phyloP scores from a whole-genome alignment of 1,284 basidiomycete species.

The Rhodotorula sp. region DNA sequence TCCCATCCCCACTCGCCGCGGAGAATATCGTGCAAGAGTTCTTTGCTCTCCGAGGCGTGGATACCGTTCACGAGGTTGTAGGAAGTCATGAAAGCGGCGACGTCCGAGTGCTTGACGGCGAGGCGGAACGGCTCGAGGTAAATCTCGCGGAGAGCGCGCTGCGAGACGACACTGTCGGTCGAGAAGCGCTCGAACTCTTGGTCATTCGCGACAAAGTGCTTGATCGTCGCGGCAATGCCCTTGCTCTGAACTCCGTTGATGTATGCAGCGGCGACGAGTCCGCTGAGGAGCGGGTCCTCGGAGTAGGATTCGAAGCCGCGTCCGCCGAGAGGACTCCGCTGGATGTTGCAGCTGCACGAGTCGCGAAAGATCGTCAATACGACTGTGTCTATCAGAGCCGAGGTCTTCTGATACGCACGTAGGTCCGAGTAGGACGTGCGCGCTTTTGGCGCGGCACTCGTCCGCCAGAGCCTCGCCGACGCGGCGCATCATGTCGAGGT shows the following conservation, averaged over 20 bases:
- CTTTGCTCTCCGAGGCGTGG: constrained; percentile 65
- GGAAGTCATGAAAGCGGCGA: constrained; percentile 55
- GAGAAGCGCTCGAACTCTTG: constrained; percentile 52
- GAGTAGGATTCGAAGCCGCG: constrained; percentile 69
- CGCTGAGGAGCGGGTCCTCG: constrained; percentile 49
- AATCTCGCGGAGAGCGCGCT: constrained; percentile 72
- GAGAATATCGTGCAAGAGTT: constrained; percentile 60
- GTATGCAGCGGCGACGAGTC: constrained; percentile 14
- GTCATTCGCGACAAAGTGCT: constrained; percentile 46
- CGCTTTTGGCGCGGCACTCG: constrained; percentile 24
- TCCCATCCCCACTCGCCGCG: constrained; percentile 67
- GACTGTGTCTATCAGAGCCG: not conserved
- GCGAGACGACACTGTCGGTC: constrained; percentile 51
- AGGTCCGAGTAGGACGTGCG: constrained; percentile 28
- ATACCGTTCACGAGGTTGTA: constrained; percentile 59
- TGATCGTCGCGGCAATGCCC: constrained; percentile 35
- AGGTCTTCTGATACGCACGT: constrained; percentile 50
- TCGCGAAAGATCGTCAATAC: not conserved
- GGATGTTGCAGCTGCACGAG: constrained; percentile 58
- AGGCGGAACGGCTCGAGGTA: constrained; percentile 82
- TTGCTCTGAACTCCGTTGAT: constrained; percentile 36
- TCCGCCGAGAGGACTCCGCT: constrained; percentile 53
- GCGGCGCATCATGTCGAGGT: constrained; percentile 16
- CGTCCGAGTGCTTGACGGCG: constrained; percentile 62
- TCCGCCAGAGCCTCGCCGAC: constrained; percentile 28